Percentiles rank a stretch among this genome's conserved stretches.
These are phyloP conservation scores for Candida adriatica DNA, from an alignment of 805 yeast genomes.

Conservation along the genomic window DNA sequence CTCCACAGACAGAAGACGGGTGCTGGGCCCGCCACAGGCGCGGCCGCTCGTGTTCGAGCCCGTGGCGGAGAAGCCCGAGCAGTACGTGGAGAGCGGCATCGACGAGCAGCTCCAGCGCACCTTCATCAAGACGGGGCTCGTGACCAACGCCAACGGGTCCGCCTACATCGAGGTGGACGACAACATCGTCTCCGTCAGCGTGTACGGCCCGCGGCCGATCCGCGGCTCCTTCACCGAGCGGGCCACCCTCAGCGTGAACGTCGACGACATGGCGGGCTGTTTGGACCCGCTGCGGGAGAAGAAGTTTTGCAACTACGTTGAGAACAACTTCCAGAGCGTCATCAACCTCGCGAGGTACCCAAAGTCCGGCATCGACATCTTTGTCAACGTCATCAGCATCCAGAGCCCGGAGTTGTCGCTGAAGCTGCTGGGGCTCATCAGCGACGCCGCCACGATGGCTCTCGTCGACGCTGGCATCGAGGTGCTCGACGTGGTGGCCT, in stretches of 20 bases:
- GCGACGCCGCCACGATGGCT: conserved; percentile 54
- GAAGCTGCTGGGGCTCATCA: conserved; percentile 31
- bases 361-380: conserved; percentile 79
- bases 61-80: conserved; percentile 9
- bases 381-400: conserved; percentile 54
- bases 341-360: conserved; percentile 66
- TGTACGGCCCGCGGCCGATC: conserved; percentile 87
- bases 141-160: conserved; percentile 75
- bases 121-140: conserved; percentile 57
- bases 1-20: conserved; percentile 65
- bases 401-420: conserved; percentile 26
- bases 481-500: conserved; percentile 65
- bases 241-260: conserved; percentile 54
- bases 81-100: conserved; percentile 23
- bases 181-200: conserved; percentile 46
- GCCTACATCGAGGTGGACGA: conserved; percentile 63
- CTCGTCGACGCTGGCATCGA: conserved; percentile 83
- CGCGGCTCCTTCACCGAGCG: conserved; percentile 63
- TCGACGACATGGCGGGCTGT: conserved; percentile 29
- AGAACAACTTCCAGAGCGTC: conserved; percentile 31
- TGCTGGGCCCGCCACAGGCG: conserved; percentile 75
- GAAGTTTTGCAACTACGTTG: conserved; percentile 36
- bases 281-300: conserved; percentile 31
- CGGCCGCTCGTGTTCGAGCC: conserved; percentile 39
- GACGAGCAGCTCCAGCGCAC: conserved; percentile 27